Percentiles rank a stretch among this genome's conserved stretches.
phyloP scores from a whole-genome alignment of 768 basidiomycete genomes.

The Hypsizygus marmoreus region DNA sequence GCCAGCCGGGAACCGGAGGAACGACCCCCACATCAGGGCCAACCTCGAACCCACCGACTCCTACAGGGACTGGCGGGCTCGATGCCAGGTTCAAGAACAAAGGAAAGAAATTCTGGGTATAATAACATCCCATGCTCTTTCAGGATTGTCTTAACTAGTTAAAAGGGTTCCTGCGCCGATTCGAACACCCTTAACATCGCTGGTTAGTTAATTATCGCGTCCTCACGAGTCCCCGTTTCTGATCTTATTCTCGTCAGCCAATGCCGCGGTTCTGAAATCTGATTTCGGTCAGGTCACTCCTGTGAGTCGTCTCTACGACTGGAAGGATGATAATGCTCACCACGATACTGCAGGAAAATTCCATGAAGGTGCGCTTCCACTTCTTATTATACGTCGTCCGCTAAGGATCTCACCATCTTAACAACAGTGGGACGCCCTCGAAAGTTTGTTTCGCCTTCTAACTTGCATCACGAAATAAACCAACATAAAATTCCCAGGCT shows the following conservation, averaged over 20 bases:
- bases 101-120: conserved; percentile 32
- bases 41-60: conserved; percentile 17
- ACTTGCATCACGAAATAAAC: not conserved
- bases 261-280: conserved; percentile 30
- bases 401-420: not conserved
- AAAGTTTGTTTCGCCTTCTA: conserved; percentile 22
- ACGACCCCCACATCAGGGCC: conserved; percentile 12
- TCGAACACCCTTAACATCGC: conserved; percentile 32
- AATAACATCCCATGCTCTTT: not conserved
- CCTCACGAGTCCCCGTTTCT: conserved; percentile 5
- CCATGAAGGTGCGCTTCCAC: conserved; percentile 35
- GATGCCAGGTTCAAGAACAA: conserved; percentile 23
- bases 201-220: conserved; percentile 15
- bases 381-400: not conserved
- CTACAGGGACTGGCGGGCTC: conserved; percentile 18
- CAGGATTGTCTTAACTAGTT: not conserved
- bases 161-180: conserved; percentile 32
- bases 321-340: not conserved
- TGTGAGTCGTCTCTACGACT: conserved; percentile 11
- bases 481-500: conserved; percentile 13
- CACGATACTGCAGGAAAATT: conserved; percentile 30
- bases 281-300: conserved; percentile 43
- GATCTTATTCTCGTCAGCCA: conserved; percentile 21
- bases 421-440: conserved; percentile 39
- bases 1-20: conserved; percentile 26